Base-by-base conservation (phyloP, 805 yeast genomes). In the Pachysolen tannophilus region DNA sequence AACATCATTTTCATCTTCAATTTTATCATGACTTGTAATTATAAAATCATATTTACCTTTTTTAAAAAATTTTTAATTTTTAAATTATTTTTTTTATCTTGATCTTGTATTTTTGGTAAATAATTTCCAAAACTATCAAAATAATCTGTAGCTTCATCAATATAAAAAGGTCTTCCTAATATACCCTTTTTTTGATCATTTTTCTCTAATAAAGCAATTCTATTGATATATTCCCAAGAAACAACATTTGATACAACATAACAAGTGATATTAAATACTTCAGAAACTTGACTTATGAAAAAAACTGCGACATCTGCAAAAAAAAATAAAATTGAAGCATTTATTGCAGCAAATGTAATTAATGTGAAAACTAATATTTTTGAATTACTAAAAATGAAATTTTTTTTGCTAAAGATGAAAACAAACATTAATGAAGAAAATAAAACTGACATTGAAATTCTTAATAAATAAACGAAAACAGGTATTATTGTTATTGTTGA, bases 221-320 rank as follows among this genome's bases (percentile, higher is more conserved):
- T 65, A 48, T 81, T 82, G 41, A 82, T 69, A 90, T 94, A 85
- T 54, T 83, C 94, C 92, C 94, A 82, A 1, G 83, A 83, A 8
- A 80, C 67, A 6, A 81, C 81, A 20, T 84, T 81, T 24, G 84
- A 71, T 15, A 80, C 63, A 7, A 82, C 72, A 50, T 78, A 80
- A n/a, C 80, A 71, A 1, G 82, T 78, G 14, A 83, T 71, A 29
- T 81, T 77, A 55, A 82, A 81, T 29, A 82, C 62, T 49, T 82
- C 90, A 15, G 86, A 75, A 34, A 82, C 61, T 42, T 78, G 82
- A 38, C 71, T 71, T n/a, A 78, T 76, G 82, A 87, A 84, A 5
- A 78, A 65, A 51, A 75, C 77, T 1, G 88, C 69, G 3, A 84
- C 74, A 57, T 83, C 94, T 5, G 86, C 81, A 32, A 84, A 65